Evolutionary conservation across 108 stramenopile genomes (phyloP).

Genomic region (Pseudonitzschia multiseries): DNA sequence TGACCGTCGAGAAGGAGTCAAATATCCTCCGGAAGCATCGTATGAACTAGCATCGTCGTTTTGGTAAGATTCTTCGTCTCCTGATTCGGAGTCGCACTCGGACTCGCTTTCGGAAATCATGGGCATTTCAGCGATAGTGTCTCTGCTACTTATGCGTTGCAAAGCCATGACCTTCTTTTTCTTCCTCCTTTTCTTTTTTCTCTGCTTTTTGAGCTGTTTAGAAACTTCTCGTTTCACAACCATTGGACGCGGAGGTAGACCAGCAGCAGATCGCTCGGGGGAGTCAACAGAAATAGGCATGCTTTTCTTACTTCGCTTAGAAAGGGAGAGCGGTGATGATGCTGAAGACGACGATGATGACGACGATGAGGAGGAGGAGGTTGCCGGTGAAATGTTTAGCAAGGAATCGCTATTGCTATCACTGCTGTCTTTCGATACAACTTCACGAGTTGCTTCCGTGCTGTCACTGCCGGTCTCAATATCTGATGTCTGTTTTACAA

Average conservation of each 20-base stretch:
- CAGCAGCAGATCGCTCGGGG: background rate
- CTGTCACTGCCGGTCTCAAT: background rate
- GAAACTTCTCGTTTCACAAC: conserved; percentile 2
- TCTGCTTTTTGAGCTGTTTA: background rate
- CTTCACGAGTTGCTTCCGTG: background rate
- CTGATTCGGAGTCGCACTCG: conserved; percentile 5
- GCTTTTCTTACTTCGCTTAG: conserved; percentile 5
- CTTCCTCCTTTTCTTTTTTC: background rate
- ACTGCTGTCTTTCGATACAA: background rate
- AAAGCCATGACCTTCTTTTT: conserved; percentile 8
- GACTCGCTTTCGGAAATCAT: conserved; percentile 18
- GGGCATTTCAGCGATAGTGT: conserved; percentile 1
- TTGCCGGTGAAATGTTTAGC: background rate
- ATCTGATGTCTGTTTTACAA: background rate
- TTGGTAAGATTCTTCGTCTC: background rate
- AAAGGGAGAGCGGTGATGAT: background rate
- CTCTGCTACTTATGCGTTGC: conserved; percentile 7
- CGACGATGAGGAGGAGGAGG: too few relatives aligned
- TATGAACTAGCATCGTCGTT: background rate
- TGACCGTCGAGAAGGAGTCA: background rate
- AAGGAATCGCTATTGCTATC: background rate
- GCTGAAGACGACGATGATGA: background rate
- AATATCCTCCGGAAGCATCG: background rate
- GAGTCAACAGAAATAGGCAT: background rate
- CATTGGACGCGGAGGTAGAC: conserved; percentile 8